Conservation (phyloP, 2,329 filamentous ascomycete genomes). For the Pestalotiopsis sp. region DNA sequence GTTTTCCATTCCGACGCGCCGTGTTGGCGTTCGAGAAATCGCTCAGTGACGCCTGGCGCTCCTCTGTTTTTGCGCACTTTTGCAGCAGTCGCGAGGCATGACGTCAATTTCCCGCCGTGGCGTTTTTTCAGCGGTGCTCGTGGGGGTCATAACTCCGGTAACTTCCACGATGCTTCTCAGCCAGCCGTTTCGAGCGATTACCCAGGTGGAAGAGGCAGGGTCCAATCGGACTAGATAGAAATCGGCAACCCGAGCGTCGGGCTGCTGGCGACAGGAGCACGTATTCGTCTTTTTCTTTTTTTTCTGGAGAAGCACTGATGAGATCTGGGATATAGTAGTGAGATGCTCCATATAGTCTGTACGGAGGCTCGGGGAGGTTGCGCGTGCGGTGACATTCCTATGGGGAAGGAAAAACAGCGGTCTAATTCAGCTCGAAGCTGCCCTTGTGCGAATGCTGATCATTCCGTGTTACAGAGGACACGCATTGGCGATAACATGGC, state of each 20-base stretch:
- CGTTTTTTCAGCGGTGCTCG: neutral
- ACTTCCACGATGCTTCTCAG: neutral
- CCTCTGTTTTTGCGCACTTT: neutral
- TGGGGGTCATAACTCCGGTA: neutral
- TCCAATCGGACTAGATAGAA: neutral
- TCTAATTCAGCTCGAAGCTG: conserved; percentile 1
- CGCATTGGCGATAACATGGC: neutral
- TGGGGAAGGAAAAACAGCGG: neutral
- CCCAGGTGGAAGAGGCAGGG: neutral
- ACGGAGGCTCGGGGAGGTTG: neutral
- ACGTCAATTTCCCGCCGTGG: neutral
- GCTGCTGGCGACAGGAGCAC: neutral
- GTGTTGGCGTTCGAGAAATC: neutral
- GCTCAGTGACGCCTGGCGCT: neutral
- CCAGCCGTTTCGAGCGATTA: neutral
- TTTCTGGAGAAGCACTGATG: neutral
- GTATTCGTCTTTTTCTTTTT: neutral
- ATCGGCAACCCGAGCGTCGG: neutral
- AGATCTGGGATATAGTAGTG: neutral
- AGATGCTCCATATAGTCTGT: neutral
- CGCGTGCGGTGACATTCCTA: neutral
- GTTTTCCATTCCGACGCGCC: neutral
- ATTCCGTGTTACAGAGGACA: conserved; percentile 1
- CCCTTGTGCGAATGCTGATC: neutral
- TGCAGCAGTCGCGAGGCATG: neutral